Conservation (phyloP, 371 early-diverging fungal species). For the Mucor mucedo region DNA sequence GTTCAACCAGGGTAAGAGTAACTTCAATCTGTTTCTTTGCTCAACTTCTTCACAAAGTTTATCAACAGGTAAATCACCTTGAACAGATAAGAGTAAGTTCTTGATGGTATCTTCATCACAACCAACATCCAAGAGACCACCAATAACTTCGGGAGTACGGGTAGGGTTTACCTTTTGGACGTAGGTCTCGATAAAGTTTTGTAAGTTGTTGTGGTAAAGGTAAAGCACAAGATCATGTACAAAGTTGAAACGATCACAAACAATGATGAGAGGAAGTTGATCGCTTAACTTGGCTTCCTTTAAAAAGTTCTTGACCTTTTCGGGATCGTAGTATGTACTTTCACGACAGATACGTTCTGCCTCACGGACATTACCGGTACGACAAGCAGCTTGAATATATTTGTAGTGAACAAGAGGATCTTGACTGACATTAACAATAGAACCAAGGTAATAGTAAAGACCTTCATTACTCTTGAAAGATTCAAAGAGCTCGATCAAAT, state of each 20-base stretch:
- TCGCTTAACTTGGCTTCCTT: conserved; percentile 96
- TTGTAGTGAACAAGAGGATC: conserved; percentile 96
- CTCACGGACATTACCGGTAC: conserved; percentile 94
- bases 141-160: conserved; percentile 95
- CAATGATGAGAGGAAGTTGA: conserved; percentile 96
- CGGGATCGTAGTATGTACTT: conserved; percentile 93
- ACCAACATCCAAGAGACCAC: conserved; percentile 97
- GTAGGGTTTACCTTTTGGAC: conserved; percentile 96
- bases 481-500: conserved; percentile 92
- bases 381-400: conserved; percentile 96
- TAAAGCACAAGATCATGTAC: conserved; percentile 97
- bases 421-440: conserved; percentile 93
- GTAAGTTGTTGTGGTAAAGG: conserved; percentile 90
- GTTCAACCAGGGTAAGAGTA: conserved; percentile 93
- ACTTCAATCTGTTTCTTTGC: conserved; percentile 95
- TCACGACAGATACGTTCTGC: conserved; percentile 97
- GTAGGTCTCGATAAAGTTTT: conserved; percentile 96
- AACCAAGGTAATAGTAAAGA: conserved; percentile 91
- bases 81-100: conserved; percentile 81
- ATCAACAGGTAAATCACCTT: conserved; percentile 81
- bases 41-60: conserved; percentile 93
- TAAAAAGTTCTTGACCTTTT: conserved; percentile 97
- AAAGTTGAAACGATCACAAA: conserved; percentile 96
- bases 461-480: conserved; percentile 92
- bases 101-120: conserved; percentile 95